Base-by-base conservation (phyloP, 352 stramenopile species). In the Phytopythium montanum region DNA sequence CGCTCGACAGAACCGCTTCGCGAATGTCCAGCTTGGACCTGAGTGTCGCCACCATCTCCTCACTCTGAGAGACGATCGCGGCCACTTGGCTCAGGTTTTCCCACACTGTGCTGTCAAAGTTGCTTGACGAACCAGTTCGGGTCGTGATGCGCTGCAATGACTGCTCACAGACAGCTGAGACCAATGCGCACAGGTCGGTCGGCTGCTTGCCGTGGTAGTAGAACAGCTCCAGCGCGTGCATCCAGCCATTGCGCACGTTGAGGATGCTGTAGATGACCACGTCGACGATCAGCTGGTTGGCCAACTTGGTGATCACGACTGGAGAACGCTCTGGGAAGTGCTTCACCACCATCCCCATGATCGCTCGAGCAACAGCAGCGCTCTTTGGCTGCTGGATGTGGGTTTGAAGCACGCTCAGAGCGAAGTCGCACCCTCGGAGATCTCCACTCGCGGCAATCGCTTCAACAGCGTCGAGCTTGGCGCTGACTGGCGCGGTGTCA, bases 51-150 rank as follows among this genome's bases (percentile, higher is more conserved):
- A 70, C 68, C 29, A 85, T 52, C 14, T 61, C 25, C 18, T 53
- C 60, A 42, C 66, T 71, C 53, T 81, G 72, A 33, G 75, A 72
- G 41, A 81, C 33, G n/a, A 94, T 74, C 14, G 79, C 73, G 42
- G 76, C 77, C 19, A 92, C 73, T 77, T 95, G 84, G 31, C 68
- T 87, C 4, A 90, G n/a, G 49, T 95, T 94, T 63, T 92, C 80
- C 81, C 81, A 91, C 57, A 81, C 65, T 18, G 85, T 71, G 2
- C 73, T 66, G 39, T 70, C 60, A 41, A 76, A 49, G 41, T 75
- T 61, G 49, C 61, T 51, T 21, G n/a, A 57, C 6, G 68, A 61
- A 7, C 53, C 21, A 10, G 67, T 74, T 46, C 66, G 62, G 7
- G 51, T 51, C 38, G 52, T 28, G 2, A 77, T 41, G 65, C 76